phyloP scores from a whole-genome alignment of 805 yeast genomes.

The Kuraishia borneana region DNA sequence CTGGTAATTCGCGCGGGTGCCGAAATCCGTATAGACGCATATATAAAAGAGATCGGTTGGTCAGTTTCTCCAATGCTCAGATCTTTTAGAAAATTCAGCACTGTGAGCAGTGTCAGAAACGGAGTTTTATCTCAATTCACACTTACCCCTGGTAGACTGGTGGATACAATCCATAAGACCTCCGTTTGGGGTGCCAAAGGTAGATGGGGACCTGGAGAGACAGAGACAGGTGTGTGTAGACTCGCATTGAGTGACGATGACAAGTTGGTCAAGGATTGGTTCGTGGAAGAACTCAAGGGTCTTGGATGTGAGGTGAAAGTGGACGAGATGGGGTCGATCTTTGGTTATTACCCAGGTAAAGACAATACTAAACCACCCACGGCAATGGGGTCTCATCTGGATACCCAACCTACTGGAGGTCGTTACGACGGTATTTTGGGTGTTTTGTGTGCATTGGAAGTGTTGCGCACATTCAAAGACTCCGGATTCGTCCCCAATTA shows the following conservation, averaged over 20 bases:
- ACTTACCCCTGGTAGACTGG: slow-evolving; percentile 29
- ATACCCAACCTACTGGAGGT: slow-evolving; percentile 74
- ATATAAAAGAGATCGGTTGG: too few relatives aligned
- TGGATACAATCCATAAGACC: slow-evolving; percentile 52
- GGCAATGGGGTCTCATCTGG: slow-evolving; percentile 65
- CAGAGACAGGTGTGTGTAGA: slow-evolving; percentile 61
- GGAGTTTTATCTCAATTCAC: slow-evolving; percentile 3
- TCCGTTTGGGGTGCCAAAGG: slow-evolving; percentile 54
- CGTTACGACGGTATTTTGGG: slow-evolving; percentile 68
- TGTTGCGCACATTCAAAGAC: slow-evolving; percentile 52
- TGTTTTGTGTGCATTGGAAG: slow-evolving; percentile 56
- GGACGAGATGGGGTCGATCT: slow-evolving; percentile 61
- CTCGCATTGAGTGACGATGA: slow-evolving; percentile 54
- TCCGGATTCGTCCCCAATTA: slow-evolving; percentile 47
- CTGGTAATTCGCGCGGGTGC: too few relatives aligned
- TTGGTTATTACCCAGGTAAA: slow-evolving; percentile 51
- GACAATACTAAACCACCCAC: slow-evolving; percentile 37
- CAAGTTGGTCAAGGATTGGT: slow-evolving; percentile 58
- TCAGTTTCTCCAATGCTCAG: too few relatives aligned
- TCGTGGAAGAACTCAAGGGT: slow-evolving; percentile 33
- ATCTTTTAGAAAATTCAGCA: too few relatives aligned
- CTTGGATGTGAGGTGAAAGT: slow-evolving; percentile 49
- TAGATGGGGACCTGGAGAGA: slow-evolving; percentile 42
- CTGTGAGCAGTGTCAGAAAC: too few relatives aligned
- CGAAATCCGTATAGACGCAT: too few relatives aligned